Evolutionary conservation across 2,329 filamentous ascomycete genomes (phyloP).

Genomic region (Colletotrichum cuscutae): DNA sequence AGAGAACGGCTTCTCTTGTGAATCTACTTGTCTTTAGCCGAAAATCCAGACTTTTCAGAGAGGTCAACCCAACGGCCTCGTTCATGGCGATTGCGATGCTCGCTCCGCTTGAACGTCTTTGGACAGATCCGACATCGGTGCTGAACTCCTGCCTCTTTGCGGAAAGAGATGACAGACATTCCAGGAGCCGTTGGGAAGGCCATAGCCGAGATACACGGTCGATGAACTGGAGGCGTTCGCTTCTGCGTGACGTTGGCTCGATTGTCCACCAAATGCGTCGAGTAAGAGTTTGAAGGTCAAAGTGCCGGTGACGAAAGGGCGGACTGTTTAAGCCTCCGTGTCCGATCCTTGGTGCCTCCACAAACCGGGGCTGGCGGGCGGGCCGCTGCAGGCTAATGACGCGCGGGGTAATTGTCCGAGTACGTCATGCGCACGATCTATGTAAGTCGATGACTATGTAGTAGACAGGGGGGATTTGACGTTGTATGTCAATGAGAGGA

Average conservation of each 20-base stretch:
- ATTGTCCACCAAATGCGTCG: too few species aligned
- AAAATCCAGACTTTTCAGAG: too few species aligned
- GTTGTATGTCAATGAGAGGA: fast-evolving
- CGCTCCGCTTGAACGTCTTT: not conserved
- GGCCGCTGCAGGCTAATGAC: not conserved
- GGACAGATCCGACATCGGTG: not conserved
- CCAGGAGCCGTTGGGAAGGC: not conserved
- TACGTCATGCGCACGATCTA: not conserved
- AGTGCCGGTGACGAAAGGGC: too few species aligned
- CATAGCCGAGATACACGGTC: too few species aligned
- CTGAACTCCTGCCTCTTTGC: not conserved
- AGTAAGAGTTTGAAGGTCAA: too few species aligned
- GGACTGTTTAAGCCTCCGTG: not conserved
- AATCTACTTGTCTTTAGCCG: too few species aligned
- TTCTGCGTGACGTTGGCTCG: too few species aligned
- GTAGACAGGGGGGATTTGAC: too few species aligned
- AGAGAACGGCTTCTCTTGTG: too few species aligned
- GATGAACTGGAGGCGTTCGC: too few species aligned
- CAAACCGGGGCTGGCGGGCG: not conserved
- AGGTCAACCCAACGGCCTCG: not conserved
- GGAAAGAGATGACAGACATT: constrained; percentile 5
- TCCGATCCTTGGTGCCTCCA: not conserved
- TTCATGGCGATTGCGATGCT: constrained; percentile 4
- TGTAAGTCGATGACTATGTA: too few species aligned
- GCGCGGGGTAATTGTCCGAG: not conserved